Evolutionary conservation across 2,329 filamentous ascomycete species (phyloP), one percentile per base, ranked within the genome.

Genomic region (Ophiocordyceps sinensis): DNA sequence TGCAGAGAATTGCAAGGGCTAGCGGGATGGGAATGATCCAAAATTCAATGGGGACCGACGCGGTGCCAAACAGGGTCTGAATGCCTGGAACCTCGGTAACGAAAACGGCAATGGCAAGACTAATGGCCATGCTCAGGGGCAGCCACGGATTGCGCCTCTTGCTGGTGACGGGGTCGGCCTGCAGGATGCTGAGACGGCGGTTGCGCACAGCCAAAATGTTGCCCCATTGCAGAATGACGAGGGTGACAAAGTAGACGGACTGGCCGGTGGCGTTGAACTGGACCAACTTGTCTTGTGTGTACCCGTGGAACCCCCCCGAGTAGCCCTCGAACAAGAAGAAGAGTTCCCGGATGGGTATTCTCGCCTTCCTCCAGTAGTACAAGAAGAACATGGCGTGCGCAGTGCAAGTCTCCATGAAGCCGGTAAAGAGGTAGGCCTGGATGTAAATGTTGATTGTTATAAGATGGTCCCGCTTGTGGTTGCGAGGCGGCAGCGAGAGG

Each of bases 361-460:
- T 59, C 1, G 69, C 67, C 35, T 65, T 52, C 12, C 53, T 59
- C 54, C 61, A 70, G 59, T 67, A 63, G 57, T 73, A 74, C 0
- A 71, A 47, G 56, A 72, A 74, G 53, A 66, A 73, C 70, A 74
- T 73, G 46, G 63, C 44, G 42, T 72, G 68, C 0, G 70, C 68
- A 5, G 56, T 62, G 41, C 66, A 43, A 0, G 69, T 67, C 45
- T 74, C 70, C 59, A 73, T 66, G 30, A 64, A 61, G 28, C 70
- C 70, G 2, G 66, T 64, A 45, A 74, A 71, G 4, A 71, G 60
- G 45, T 74, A 74, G 0, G 68, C 60, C 38, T 74, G 70, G 1
- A 53, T 57, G 49, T 71, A 73, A 38, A 73, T 69, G 50, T 65
- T 66, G 39, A 62, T 41, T 50, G 64, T 72, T 58, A 73, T 72